Evolutionary conservation across 2,329 filamentous ascomycete species (phyloP).

Genomic region (Grosmannia serpens): DNA sequence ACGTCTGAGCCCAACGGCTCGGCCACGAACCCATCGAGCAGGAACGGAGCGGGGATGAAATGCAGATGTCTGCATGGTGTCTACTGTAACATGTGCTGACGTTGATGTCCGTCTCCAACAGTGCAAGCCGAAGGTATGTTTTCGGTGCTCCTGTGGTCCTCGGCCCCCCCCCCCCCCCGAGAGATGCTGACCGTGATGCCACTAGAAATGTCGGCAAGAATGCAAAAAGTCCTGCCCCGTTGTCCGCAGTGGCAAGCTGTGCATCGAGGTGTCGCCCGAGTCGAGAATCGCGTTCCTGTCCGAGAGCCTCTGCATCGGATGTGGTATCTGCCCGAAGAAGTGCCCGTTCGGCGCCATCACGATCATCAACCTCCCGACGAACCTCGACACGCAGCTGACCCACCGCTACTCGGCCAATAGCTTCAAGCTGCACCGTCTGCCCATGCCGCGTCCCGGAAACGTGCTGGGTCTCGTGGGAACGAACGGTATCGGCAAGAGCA

Average conservation of each 20-base stretch:
- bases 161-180: too few relatives aligned
- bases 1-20: not conserved
- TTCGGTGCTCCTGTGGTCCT: too few relatives aligned
- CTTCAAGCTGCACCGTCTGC: slow-evolving; percentile 96
- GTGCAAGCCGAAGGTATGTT: slow-evolving; percentile 74
- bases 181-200: not conserved
- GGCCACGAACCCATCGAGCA: not conserved
- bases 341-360: slow-evolving; percentile 98
- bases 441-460: slow-evolving; percentile 89
- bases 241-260: slow-evolving; percentile 79
- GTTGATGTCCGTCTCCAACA: slow-evolving; percentile 27
- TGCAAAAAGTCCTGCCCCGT: slow-evolving; percentile 99
- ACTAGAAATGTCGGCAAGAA: slow-evolving; percentile 92
- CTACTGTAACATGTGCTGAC: slow-evolving; percentile 19
- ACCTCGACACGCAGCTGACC: slow-evolving; percentile 95
- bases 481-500: slow-evolving; percentile 99
- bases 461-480: slow-evolving; percentile 94
- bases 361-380: slow-evolving; percentile 99
- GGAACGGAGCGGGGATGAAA: too few relatives aligned
- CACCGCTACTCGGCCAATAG: slow-evolving; percentile 99
- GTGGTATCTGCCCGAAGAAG: slow-evolving; percentile 99
- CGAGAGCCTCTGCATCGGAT: slow-evolving; percentile 87
- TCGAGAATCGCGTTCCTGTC: slow-evolving; percentile 98
- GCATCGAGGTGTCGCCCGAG: slow-evolving; percentile 81
- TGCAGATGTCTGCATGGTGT: not conserved